Conservation (phyloP, 140 eudicot genomes). For the Bidens hawaiensis region DNA sequence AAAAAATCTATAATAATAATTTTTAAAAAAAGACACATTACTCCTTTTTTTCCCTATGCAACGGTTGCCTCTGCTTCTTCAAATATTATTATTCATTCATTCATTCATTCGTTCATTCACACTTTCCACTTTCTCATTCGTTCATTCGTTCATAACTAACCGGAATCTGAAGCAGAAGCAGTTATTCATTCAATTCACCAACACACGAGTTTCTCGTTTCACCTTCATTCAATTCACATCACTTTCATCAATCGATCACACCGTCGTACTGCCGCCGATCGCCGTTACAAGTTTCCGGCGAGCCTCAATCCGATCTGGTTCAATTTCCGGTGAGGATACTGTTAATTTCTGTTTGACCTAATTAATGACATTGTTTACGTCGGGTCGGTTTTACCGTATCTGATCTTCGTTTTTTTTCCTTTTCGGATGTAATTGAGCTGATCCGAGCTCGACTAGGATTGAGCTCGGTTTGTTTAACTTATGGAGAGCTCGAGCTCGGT, state of each 20-base stretch:
- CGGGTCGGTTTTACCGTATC: not conserved
- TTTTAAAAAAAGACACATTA: no score
- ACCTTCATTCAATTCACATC: conserved; percentile 22
- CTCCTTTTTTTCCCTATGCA: not conserved
- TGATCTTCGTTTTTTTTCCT: not conserved
- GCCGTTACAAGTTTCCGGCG: not conserved
- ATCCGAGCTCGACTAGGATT: no score
- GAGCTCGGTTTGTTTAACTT: no score
- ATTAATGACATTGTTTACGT: not conserved
- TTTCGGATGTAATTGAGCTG: not conserved
- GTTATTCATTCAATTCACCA: conserved; percentile 1
- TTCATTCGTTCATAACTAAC: not conserved
- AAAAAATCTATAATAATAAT: no score
- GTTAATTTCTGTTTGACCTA: no score
- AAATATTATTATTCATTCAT: conserved; percentile 19
- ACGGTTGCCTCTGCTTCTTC: not conserved
- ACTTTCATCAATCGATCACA: not conserved
- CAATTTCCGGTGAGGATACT: not conserved
- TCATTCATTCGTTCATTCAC: no score
- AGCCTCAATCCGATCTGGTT: not conserved
- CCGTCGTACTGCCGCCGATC: not conserved
- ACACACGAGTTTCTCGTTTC: conserved; percentile 23
- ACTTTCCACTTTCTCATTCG: conserved; percentile 17
- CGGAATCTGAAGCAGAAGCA: not conserved
- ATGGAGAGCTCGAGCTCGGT: no score